Evolutionary conservation across 148 eudicot species (phyloP), one percentile per base, ranked within the genome.

Genomic region (Vaccinium vitisidaea): DNA sequence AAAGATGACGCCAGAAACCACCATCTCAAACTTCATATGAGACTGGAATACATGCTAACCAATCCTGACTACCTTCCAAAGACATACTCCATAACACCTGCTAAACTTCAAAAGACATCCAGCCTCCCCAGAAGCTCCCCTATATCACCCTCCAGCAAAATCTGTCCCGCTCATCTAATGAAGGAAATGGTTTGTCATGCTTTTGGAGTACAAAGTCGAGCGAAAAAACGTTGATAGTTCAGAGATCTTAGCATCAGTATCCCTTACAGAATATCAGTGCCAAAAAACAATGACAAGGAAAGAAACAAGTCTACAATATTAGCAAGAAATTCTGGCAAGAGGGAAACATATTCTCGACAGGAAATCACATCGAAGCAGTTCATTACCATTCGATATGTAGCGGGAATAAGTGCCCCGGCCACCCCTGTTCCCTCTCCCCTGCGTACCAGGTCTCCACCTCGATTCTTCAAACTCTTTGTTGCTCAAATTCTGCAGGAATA

Each of bases 391-490:
- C 54, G 80, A 79, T 43, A 84, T 81, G 74, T 81, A 61, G 83
- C 89, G 92, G 87, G 91, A 71, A 83, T 84, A 79, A 75, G 84
- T 90, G 63, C 91, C 94, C 78, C 90, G 90, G 69, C 93, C 93
- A 85, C 90, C 93, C 86, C 92, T 89, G 82, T 86, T 83, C 81
- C 92, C 89, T 75, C 92, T 86, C 59, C 90, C 90, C 77, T 89
- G 88, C 83, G 85, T 90, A 69, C 92, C 92, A 48, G 88, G 65
- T 23, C 80, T 91, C 90, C 92, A 86, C 85, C 88, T 88, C 67
- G 87, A 79, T 75, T 92, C 92, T 53, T 83, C 90, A 27, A 84
- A 59, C 74, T 90, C 94, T 81, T 88, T 87, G 85, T 59, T 85
- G 86, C 84, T 87, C 82, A 69, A 83, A 74, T 14, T 89, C 91